Base-by-base conservation (phyloP, 306 rosid species). In the Cercis canadensis region DNA sequence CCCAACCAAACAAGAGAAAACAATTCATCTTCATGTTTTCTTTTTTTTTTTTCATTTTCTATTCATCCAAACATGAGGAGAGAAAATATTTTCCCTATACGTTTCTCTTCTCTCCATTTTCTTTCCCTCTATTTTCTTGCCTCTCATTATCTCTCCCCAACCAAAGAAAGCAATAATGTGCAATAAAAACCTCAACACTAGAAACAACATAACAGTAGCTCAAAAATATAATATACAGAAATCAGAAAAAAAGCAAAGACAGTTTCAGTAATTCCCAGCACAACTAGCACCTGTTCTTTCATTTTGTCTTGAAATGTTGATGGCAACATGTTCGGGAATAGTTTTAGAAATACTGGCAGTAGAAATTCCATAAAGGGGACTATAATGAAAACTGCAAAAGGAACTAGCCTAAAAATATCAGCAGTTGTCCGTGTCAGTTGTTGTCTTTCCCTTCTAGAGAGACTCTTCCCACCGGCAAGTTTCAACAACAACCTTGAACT, bases 291-390 rank as follows among this genome's bases (percentile, higher is more conserved):
- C 97, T 94, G 89, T 64, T 94, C 97, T 74, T 90, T 89, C 97
- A 90, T 83, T 84, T 90, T 94, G 88, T 94, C 96, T 67, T 94
- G 92, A 82, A 94, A 94, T 18, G 96, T 88, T 34, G 98, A 94
- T 3, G 98, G 98, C 82, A 94, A 68, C 97, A 94, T 90, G 83
- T 90, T 94, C 75, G 98, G 98, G 80, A 94, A 94, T 51, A 90
- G 67, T 79, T 85, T 90, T 3, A 94, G 85, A 87, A 89, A 84
- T 52, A 94, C 96, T 10, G 97, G 97, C 76, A 88, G 76, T 72
- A 94, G 80, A 74, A 94, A 87, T 60, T 94, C 98, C 97, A 90
- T 87, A 75, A 90, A 90, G 36, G 98, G 98, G 51, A 94, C 98
- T 18, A 94, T 76, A 63, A 94, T 76, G 66, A 90, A 94, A 69